Conservation (phyloP, 371 early-diverging fungal genomes). For the Saksenaea oblongispora region DNA sequence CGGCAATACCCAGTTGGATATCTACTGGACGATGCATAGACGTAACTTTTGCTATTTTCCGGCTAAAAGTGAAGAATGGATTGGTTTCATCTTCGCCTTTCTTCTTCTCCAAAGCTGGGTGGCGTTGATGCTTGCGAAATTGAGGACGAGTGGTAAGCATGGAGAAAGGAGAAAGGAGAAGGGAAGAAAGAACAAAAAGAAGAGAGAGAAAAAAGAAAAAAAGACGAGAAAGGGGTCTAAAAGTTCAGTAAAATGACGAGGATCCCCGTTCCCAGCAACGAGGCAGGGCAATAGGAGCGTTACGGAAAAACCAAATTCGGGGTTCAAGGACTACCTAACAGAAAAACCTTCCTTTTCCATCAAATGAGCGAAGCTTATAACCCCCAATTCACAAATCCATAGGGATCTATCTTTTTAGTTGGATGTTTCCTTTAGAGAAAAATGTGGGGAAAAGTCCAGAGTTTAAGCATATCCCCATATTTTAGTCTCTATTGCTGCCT, state of each 20-base stretch:
- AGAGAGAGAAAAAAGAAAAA: constrained; percentile 9
- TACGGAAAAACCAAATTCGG: constrained; percentile 6
- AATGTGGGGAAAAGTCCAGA: too few species aligned
- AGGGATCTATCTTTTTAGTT: too few species aligned
- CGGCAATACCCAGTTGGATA: constrained; percentile 29
- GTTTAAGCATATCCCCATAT: too few species aligned
- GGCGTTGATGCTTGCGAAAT: constrained; percentile 1
- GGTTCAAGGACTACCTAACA: constrained; percentile 6
- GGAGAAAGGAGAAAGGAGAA: neutral
- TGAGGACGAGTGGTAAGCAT: constrained; percentile 3
- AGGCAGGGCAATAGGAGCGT: constrained; percentile 1
- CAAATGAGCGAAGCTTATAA: neutral
- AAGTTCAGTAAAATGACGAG: constrained; percentile 1
- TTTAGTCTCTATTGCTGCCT: too few species aligned
- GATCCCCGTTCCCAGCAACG: constrained; percentile 1
- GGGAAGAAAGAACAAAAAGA: neutral
- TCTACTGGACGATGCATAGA: constrained; percentile 27
- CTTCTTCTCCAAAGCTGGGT: constrained; percentile 7
- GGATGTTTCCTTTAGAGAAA: too few species aligned
- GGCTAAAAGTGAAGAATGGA: constrained; percentile 23
- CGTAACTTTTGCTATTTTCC: constrained; percentile 16
- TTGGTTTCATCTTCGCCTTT: constrained; percentile 11
- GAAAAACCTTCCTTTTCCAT: constrained; percentile 1
- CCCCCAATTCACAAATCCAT: neutral
- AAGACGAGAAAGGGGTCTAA: constrained; percentile 3